Evolutionary conservation across 1,139 yeast species (phyloP), one percentile per base, ranked within the genome.

Genomic region (Lodderomyces metapsilosis): DNA sequence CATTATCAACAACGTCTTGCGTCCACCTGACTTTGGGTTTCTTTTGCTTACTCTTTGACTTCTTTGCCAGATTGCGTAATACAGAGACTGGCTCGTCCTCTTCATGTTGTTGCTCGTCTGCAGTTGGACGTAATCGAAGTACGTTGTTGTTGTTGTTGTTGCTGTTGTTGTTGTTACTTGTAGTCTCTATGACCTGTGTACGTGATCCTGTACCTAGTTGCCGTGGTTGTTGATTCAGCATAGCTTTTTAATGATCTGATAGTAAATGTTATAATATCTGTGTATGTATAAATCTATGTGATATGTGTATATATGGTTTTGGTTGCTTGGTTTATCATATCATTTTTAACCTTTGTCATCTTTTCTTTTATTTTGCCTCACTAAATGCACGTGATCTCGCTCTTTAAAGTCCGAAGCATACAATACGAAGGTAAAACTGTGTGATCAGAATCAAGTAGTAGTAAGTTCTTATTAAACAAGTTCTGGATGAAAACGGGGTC

Each of bases 1-100:
- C 98, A 57, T 91, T 91, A 62, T 91, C 98, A 5, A 91, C 72
- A 4, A 88, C 92, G 39, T 83, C 95, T 35, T 84, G 87, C 4
- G 82, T 74, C 96, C 97, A 91, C 43, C 82, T 71, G 0, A 91
- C 96, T 34, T 74, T 72, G 3, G 81, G 74, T 42, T 62, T 59
- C 30, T 58, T 50, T 43, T 56, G 58, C 40, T 59, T 51, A 41
- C 52, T 57, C 39, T 58, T 56, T 25, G 40, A 44, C 24, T 36
- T 31, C 5, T 31, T 20, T 37, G 5, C 8, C 22, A 20, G 22
- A 8, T 5, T 20, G 5, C 8, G 22, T 20, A 36, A 23, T 1
- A 41, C 40, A 1, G 39, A 34, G 27, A 43, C 21, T 37, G 41
- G 18, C 37, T 34, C 10, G 37, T 35, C 20, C 20, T 40, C 27